A percentile compares a stretch with the other conserved stretches of the same genome.
These are phyloP conservation scores for Trichoderma sp. DNA, from an alignment of 2,329 filamentous ascomycete genomes.

Conservation along the genomic window DNA sequence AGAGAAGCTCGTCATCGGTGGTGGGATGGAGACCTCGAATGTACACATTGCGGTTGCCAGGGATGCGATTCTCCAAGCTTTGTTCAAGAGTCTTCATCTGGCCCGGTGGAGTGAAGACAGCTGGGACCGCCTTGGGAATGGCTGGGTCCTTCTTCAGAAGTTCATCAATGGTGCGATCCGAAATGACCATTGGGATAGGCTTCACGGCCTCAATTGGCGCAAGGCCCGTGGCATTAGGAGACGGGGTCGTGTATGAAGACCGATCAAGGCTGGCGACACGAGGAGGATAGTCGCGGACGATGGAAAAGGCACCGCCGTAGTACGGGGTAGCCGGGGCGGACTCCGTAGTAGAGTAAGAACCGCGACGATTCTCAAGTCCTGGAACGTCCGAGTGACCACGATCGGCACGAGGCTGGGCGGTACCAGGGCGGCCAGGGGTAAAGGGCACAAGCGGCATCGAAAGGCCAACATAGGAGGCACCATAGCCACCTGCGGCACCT, in stretches of 20 bases:
- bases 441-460: constrained; percentile 46
- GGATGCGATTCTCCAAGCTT: constrained; percentile 85
- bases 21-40: constrained; percentile 94
- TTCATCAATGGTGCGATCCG: constrained; percentile 57
- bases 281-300: constrained; percentile 58
- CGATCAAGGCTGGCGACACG: constrained; percentile 58
- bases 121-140: constrained; percentile 85
- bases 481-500: constrained; percentile 33
- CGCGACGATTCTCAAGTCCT: constrained; percentile 61
- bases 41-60: constrained; percentile 96
- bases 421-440: constrained; percentile 49
- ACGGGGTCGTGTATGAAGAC: constrained; percentile 64
- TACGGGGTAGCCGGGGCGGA: constrained; percentile 64
- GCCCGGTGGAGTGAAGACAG: constrained; percentile 79
- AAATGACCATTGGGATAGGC: constrained; percentile 35
- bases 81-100: constrained; percentile 88
- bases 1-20: constrained; percentile 86
- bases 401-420: constrained; percentile 46
- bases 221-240: constrained; percentile 57
- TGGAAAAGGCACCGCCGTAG: constrained; percentile 55
- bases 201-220: constrained; percentile 42
- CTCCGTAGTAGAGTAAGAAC: constrained; percentile 66
- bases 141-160: constrained; percentile 72
- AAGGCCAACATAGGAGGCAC: constrained; percentile 37
- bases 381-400: constrained; percentile 54